These are phyloP conservation scores for Coemansia sp. DNA, from an alignment of 192 early-diverging fungal genomes.

Conservation along the genomic window DNA sequence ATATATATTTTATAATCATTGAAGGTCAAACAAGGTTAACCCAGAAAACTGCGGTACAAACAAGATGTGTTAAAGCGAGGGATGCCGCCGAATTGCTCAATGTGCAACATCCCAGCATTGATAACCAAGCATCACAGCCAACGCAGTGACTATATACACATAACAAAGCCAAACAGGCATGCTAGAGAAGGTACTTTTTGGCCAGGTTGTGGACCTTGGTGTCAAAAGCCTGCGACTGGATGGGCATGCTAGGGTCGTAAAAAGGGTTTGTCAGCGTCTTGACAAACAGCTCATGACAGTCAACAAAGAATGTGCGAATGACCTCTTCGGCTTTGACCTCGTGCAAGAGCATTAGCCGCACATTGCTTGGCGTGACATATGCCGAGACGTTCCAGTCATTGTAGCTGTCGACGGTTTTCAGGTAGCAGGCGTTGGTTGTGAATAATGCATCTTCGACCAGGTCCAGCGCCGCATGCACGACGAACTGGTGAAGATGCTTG, in stretches of 20 bases:
- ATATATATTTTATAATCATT: too few relatives aligned
- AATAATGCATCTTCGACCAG: conserved; percentile 94
- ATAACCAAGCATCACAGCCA: too few relatives aligned
- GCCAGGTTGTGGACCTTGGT: conserved; percentile 70
- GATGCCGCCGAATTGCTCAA: too few relatives aligned
- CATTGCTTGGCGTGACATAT: conserved; percentile 84
- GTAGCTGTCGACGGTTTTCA: conserved; percentile 93
- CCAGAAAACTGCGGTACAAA: too few relatives aligned
- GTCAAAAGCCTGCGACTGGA: conserved; percentile 78
- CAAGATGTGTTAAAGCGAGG: too few relatives aligned
- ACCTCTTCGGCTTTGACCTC: conserved; percentile 59
- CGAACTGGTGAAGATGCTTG: conserved; percentile 96
- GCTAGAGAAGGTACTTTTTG: conserved; percentile 70
- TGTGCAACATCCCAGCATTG: too few relatives aligned
- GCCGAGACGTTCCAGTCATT: conserved; percentile 93
- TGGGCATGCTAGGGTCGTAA: conserved; percentile 78
- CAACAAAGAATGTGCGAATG: conserved; percentile 57
- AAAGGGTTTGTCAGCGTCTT: conserved; percentile 87
- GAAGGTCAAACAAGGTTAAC: too few relatives aligned
- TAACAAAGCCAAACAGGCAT: too few relatives aligned
- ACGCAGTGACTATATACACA: too few relatives aligned
- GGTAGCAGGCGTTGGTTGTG: conserved; percentile 82
- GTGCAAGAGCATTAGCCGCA: conserved; percentile 70
- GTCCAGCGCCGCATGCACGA: conserved; percentile 95
- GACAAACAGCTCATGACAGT: conserved; percentile 47